Evolutionary conservation across 768 basidiomycete genomes (phyloP).

Genomic region (Holtermannia corniformis): DNA sequence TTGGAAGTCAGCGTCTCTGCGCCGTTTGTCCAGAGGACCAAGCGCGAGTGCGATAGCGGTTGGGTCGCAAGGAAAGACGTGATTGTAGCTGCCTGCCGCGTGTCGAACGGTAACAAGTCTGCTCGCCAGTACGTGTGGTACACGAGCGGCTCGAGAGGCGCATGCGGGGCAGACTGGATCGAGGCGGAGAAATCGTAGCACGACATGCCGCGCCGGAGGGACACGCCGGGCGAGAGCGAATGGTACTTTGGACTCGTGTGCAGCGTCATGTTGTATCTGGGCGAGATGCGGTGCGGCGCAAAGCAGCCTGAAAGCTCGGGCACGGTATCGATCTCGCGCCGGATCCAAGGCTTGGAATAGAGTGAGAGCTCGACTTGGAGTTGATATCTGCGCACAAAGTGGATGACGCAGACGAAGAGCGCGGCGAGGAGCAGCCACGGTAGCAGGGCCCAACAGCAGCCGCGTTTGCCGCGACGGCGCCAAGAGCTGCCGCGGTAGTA

Average conservation of each 20-base stretch:
- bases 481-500: neutral
- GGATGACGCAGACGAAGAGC: constrained; percentile 13
- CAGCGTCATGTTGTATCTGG: constrained; percentile 30
- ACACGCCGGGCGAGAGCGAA: constrained; percentile 70
- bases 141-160: constrained; percentile 43
- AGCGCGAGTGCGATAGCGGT: constrained; percentile 51
- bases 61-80: constrained; percentile 93
- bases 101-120: constrained; percentile 70
- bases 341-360: constrained; percentile 67
- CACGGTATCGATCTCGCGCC: constrained; percentile 58
- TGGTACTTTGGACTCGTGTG: constrained; percentile 50
- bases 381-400: constrained; percentile 51
- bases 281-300: constrained; percentile 25
- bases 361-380: constrained; percentile 77
- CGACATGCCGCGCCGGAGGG: constrained; percentile 68
- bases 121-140: constrained; percentile 93
- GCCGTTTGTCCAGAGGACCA: constrained; percentile 90
- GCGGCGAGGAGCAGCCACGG: constrained; percentile 1
- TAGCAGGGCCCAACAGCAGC: neutral
- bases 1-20: constrained; percentile 44
- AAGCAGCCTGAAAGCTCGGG: constrained; percentile 46
- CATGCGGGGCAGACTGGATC: constrained; percentile 45
- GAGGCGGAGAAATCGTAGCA: constrained; percentile 91
- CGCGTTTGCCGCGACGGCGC: neutral
- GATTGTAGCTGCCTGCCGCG: constrained; percentile 80